A percentile compares a stretch with the other conserved stretches of the same genome.
Evolutionary conservation across 192 early-diverging fungal species (phyloP).

Genomic region (Coemansia sp.): DNA sequence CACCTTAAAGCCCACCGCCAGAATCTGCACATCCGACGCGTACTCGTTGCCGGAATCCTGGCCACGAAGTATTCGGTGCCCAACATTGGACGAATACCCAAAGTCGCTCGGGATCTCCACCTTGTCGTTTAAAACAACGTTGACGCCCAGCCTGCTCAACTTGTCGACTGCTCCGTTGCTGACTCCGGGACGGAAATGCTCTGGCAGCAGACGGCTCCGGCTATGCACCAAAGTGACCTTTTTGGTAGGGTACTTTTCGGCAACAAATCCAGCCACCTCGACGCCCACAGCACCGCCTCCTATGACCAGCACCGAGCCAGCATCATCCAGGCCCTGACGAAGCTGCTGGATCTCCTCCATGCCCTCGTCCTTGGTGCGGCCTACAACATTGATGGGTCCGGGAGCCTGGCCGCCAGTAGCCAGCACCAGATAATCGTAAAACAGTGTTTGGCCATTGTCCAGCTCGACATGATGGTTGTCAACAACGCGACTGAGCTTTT

Average conservation of each 20-base stretch:
- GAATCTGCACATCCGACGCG: constrained; percentile 58
- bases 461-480: constrained; percentile 46
- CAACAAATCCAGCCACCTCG: constrained; percentile 60
- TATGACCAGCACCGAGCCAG: constrained; percentile 55
- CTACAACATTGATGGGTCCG: constrained; percentile 36
- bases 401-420: constrained; percentile 57
- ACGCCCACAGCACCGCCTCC: constrained; percentile 65
- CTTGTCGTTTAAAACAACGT: constrained; percentile 56
- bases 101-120: constrained; percentile 41
- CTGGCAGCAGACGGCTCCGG: constrained; percentile 47
- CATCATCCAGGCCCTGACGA: constrained; percentile 39
- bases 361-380: constrained; percentile 39
- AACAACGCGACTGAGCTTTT: constrained; percentile 14
- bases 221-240: constrained; percentile 55
- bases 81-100: constrained; percentile 18
- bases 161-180: constrained; percentile 41
- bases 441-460: constrained; percentile 32
- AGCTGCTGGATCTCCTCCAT: constrained; percentile 30
- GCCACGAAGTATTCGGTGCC: constrained; percentile 41
- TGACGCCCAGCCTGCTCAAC: constrained; percentile 49
- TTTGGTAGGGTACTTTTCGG: constrained; percentile 39
- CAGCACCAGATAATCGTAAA: constrained; percentile 58
- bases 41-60: constrained; percentile 44
- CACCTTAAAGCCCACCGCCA: constrained; percentile 50
- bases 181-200: constrained; percentile 48